These are phyloP conservation scores for Dictyostelium intermedium DNA, from an alignment of 78 protist species.

Conservation along the genomic window DNA sequence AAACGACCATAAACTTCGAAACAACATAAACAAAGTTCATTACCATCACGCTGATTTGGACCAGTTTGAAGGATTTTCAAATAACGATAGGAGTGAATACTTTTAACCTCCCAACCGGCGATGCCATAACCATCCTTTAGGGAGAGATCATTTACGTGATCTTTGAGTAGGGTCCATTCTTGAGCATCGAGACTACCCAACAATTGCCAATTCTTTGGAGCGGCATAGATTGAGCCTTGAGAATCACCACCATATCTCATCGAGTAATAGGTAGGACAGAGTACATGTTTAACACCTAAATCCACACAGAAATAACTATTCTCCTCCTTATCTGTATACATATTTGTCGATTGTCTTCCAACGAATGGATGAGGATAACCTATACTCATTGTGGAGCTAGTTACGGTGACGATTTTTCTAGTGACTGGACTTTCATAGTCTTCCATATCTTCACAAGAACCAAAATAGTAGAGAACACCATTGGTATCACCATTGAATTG, in stretches of 20 bases:
- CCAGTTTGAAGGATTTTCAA: constrained; percentile 48
- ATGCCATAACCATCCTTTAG: constrained; percentile 71
- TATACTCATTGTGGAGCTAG: constrained; percentile 49
- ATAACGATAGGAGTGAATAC: constrained; percentile 56
- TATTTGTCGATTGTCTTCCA: constrained; percentile 32
- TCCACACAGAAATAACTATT: constrained; percentile 43
- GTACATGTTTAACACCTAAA: constrained; percentile 41
- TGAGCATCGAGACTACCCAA: constrained; percentile 56
- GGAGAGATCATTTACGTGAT: constrained; percentile 32
- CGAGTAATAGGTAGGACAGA: constrained; percentile 60
- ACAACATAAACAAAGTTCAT: constrained; percentile 75
- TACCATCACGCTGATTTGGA: constrained; percentile 66
- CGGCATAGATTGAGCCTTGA: constrained; percentile 77
- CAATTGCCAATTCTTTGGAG: constrained; percentile 76
- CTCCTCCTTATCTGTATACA: constrained; percentile 56
- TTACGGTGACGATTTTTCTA: constrained; percentile 29
- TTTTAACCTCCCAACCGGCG: constrained; percentile 65
- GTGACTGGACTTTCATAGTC: constrained; percentile 36
- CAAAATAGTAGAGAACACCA: constrained; percentile 62
- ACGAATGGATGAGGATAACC: constrained; percentile 69
- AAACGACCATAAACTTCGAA: constrained; percentile 75
- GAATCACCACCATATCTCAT: constrained; percentile 79
- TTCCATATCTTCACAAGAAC: constrained; percentile 50
- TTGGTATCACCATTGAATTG: constrained; percentile 22
- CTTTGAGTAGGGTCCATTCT: constrained; percentile 34